Evolutionary conservation across 768 basidiomycete species (phyloP).

Genomic region (Inosperma sp.): DNA sequence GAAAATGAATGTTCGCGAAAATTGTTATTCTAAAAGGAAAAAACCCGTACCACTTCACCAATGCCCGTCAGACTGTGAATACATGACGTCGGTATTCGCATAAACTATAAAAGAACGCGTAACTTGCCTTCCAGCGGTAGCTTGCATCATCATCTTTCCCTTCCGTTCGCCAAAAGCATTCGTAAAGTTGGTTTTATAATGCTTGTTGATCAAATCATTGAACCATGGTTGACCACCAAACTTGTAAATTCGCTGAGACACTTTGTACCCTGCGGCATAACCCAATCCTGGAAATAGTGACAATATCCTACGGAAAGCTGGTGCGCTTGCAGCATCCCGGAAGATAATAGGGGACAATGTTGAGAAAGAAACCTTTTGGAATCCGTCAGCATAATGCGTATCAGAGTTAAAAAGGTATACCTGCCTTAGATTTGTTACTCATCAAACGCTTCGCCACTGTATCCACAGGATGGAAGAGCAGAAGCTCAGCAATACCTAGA

Average conservation of each 20-base stretch:
- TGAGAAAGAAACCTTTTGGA: slow-evolving; percentile 52
- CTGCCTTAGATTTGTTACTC: slow-evolving; percentile 90
- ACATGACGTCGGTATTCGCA: slow-evolving; percentile 8
- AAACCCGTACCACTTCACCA: slow-evolving; percentile 93
- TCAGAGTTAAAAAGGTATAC: neutral
- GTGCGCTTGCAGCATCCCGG: slow-evolving; percentile 70
- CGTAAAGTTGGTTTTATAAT: slow-evolving; percentile 80
- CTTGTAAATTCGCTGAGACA: slow-evolving; percentile 92
- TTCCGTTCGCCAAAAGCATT: slow-evolving; percentile 88
- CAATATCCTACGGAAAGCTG: slow-evolving; percentile 63
- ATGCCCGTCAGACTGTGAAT: slow-evolving; percentile 65
- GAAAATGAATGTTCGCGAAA: no score
- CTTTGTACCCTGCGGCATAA: slow-evolving; percentile 97
- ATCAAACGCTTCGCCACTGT: slow-evolving; percentile 98
- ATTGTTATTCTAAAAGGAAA: no score
- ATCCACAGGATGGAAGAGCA: slow-evolving; percentile 95
- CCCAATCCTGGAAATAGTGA: slow-evolving; percentile 98
- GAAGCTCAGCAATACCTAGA: slow-evolving; percentile 86
- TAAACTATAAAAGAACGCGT: no score
- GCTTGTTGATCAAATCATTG: slow-evolving; percentile 80
- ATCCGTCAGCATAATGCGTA: neutral
- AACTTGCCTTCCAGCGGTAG: slow-evolving; percentile 91
- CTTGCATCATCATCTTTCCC: slow-evolving; percentile 95
- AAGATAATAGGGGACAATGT: slow-evolving; percentile 79
- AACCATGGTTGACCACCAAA: slow-evolving; percentile 99